phyloP scores from a whole-genome alignment of 208 protist genomes.

The Leishmania arabica region DNA sequence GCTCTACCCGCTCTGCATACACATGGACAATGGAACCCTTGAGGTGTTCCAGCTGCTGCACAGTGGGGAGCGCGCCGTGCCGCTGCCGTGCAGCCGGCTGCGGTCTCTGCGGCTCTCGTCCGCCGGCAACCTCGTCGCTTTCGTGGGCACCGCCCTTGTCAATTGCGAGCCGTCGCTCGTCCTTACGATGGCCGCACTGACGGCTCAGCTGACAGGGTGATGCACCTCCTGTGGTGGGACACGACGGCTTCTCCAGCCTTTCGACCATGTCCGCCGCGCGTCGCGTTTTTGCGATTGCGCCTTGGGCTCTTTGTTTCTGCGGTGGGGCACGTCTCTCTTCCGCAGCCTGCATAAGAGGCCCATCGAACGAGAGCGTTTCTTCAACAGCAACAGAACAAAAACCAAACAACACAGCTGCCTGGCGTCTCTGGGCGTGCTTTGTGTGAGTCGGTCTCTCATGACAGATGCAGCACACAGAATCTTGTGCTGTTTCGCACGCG shows the following conservation, averaged over 20 bases:
- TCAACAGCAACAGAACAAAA: neutral
- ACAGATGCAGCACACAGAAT: neutral
- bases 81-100: neutral
- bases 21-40: neutral
- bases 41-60: slow-evolving; percentile 7
- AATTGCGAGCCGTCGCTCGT: neutral
- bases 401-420: neutral
- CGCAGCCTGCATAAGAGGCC: neutral
- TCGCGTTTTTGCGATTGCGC: neutral
- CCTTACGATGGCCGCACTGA: slow-evolving; percentile 1
- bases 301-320: neutral
- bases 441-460: neutral
- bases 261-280: neutral
- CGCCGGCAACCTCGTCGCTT: slow-evolving; percentile 7
- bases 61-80: neutral
- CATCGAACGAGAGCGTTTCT: neutral
- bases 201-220: neutral
- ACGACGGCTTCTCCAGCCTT: neutral
- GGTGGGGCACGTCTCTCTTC: neutral
- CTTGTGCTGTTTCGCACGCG: neutral
- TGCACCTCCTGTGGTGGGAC: neutral
- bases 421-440: neutral
- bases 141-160: neutral
- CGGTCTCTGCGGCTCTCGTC: neutral
- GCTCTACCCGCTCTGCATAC: slow-evolving; percentile 11